Conservation (phyloP, 768 basidiomycete genomes). For the Kondoa subrosea region DNA sequence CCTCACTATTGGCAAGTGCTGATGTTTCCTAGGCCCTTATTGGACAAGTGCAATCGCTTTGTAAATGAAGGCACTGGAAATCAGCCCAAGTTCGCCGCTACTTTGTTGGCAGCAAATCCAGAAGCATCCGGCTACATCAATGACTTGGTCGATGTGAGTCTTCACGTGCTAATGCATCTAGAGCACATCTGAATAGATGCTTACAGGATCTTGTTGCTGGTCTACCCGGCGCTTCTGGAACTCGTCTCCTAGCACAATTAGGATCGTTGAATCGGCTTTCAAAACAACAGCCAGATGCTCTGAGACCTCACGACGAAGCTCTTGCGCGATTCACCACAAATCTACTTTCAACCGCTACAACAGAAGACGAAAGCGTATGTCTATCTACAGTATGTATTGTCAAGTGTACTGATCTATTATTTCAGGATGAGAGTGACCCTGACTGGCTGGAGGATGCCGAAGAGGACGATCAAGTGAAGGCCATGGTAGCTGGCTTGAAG, state of each 20-base stretch:
- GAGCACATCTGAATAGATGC: neutral
- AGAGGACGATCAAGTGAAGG: slow-evolving; percentile 44
- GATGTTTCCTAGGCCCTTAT: neutral
- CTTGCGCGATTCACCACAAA: slow-evolving; percentile 42
- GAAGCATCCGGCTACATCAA: slow-evolving; percentile 18
- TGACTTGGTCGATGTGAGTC: slow-evolving; percentile 20
- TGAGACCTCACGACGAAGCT: slow-evolving; percentile 60
- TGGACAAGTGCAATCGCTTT: neutral
- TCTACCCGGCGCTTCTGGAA: slow-evolving; percentile 39
- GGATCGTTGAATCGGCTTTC: slow-evolving; percentile 61
- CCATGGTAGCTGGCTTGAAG: slow-evolving; percentile 62
- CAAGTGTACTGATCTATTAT: neutral
- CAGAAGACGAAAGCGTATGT: neutral
- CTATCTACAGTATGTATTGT: neutral
- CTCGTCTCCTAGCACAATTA: slow-evolving; percentile 48
- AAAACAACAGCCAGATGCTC: slow-evolving; percentile 48
- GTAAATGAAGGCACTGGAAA: slow-evolving; percentile 8
- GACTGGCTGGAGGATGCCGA: slow-evolving; percentile 64
- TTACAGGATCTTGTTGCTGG: slow-evolving; percentile 45
- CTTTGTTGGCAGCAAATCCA: slow-evolving; percentile 20
- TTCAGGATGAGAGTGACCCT: slow-evolving; percentile 36
- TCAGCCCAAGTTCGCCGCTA: slow-evolving; percentile 27
- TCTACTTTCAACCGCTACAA: neutral
- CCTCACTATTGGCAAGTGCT: no score
- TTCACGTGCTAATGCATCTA: neutral